Percentiles rank a stretch among this genome's conserved stretches.
These are phyloP conservation scores for Fusarium gaditjirri DNA, from an alignment of 2,329 filamentous ascomycete genomes.

Conservation along the genomic window DNA sequence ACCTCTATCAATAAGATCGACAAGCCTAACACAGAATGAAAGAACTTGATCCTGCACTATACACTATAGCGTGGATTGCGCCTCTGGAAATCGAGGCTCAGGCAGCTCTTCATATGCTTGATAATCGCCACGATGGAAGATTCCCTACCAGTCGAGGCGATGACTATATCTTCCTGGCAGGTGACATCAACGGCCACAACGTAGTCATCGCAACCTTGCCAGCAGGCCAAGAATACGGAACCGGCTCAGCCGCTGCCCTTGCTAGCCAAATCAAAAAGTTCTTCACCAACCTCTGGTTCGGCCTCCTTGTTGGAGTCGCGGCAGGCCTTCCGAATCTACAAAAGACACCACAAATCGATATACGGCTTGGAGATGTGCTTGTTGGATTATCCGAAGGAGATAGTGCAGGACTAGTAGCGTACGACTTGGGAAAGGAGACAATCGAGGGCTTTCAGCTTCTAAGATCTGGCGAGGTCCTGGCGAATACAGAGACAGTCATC, in stretches of 20 bases:
- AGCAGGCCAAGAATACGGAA: slow-evolving; percentile 48
- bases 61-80: slow-evolving; percentile 52
- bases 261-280: slow-evolving; percentile 49
- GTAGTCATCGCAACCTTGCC: slow-evolving; percentile 50
- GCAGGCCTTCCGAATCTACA: slow-evolving; percentile 48
- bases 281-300: slow-evolving; percentile 52
- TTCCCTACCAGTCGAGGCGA: slow-evolving; percentile 48
- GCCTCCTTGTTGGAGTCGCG: slow-evolving; percentile 51
- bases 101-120: slow-evolving; percentile 50
- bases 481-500: slow-evolving; percentile 46
- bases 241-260: slow-evolving; percentile 48
- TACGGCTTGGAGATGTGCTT: slow-evolving; percentile 53
- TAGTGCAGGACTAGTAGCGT: slow-evolving; percentile 45
- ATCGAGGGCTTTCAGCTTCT: slow-evolving; percentile 43
- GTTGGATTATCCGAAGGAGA: slow-evolving; percentile 44
- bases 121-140: slow-evolving; percentile 45
- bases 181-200: slow-evolving; percentile 51
- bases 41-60: slow-evolving; percentile 31
- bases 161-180: slow-evolving; percentile 52
- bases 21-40: background rate
- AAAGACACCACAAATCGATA: slow-evolving; percentile 44
- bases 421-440: slow-evolving; percentile 50
- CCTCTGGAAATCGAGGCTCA: slow-evolving; percentile 51
- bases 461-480: slow-evolving; percentile 38
- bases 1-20: background rate